Base-by-base conservation (phyloP, 2,329 filamentous ascomycete species). In the Cladophialophora exuberans region DNA sequence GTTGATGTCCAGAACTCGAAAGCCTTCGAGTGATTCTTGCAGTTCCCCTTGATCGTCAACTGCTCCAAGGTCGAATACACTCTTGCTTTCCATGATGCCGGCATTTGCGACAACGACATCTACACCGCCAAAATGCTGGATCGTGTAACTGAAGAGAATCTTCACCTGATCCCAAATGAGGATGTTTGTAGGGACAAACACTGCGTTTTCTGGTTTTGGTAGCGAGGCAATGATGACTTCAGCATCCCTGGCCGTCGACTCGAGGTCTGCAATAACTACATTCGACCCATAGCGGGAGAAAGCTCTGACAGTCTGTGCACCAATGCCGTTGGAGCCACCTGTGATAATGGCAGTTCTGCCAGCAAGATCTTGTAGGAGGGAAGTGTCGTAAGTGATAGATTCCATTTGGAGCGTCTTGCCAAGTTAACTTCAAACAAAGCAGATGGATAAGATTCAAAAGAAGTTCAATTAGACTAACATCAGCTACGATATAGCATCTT, bases 1-100 rank as follows among this genome's bases (percentile, higher is more conserved):
- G 63, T 78, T 77, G 3, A 77, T 67, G 57, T 76, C 74, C 36
- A 73, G 60, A 0, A 73, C 69, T 33, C 49, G 15, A 15, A 15
- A 36, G 7, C 20, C 30, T 6, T 38, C 54, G 5, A 10, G 6
- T 15, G 22, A 18, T 41, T 57, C 54, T 28, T 20, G n/a, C 20
- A 48, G 43, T 6, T 42, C 33, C 13, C 54, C 49, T 4, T 26
- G 17, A 10, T 6, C 20, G 22, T 50, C 36, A 18, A 38, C 13
- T 7, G 45, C 26, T 18, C 9, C 36, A 6, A 55, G 31, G 20
- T 55, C 52, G 30, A 55, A 55, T 10, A 55, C 30, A 5, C 31
- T 18, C 10, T 28, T 22, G n/a, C 28, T 55, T 20, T 55, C 52
- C 52, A 55, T 55, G 20, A 53, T 47, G 6, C 54, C 54, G 18